phyloP scores from a whole-genome alignment of 129 eudicot species.

The Tagetes patula region DNA sequence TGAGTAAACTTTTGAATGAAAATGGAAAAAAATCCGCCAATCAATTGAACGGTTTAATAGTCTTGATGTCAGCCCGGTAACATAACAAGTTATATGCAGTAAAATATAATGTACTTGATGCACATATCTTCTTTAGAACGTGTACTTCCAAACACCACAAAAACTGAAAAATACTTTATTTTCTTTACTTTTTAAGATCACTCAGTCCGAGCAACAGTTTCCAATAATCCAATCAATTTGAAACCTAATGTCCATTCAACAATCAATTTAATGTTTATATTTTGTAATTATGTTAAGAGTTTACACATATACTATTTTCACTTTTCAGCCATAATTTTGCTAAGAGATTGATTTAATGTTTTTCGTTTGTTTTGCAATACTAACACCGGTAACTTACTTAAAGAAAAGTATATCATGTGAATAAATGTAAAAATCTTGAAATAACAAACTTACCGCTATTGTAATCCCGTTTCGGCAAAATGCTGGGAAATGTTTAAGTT shows the following conservation, averaged over 20 bases:
- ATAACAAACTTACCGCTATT: slow-evolving; percentile 58
- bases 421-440: background rate
- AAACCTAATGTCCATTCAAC: background rate
- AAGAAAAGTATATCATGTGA: slow-evolving; percentile 8
- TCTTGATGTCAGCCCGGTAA: background rate
- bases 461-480: slow-evolving; percentile 81
- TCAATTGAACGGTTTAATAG: background rate
- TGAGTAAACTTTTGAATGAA: background rate
- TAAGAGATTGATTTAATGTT: background rate
- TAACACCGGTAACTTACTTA: background rate
- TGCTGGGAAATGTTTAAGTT: slow-evolving; percentile 85
- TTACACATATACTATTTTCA: too few relatives aligned
- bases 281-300: too few relatives aligned
- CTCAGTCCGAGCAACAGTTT: background rate
- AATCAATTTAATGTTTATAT: too few relatives aligned
- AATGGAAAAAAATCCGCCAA: background rate
- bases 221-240: background rate
- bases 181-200: background rate
- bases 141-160: slow-evolving; percentile 9
- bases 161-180: background rate
- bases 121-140: background rate
- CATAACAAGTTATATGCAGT: background rate
- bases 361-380: background rate
- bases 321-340: background rate
- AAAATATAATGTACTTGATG: background rate